phyloP scores from a whole-genome alignment of 2,329 filamentous ascomycete genomes.

The Calonectria fujianensis region DNA sequence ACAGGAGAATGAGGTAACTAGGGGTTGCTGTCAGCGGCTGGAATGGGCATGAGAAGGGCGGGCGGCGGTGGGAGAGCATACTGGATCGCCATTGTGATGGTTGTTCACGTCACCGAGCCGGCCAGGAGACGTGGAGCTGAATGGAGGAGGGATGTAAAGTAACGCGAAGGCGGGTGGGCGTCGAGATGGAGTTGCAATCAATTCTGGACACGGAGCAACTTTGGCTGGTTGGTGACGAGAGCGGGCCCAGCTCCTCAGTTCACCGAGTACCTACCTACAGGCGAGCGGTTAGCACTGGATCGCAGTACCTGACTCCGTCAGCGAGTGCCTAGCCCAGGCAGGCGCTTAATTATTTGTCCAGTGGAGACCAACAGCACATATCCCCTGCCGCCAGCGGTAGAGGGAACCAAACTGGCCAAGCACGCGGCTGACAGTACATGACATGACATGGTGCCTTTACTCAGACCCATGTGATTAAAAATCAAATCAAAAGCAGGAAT shows the following conservation, averaged over 20 bases:
- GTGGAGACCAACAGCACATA: constrained; percentile 24
- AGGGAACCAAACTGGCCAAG: background rate
- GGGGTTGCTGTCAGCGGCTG: constrained; percentile 49
- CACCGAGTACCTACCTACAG: background rate
- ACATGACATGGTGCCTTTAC: background rate
- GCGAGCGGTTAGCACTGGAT: constrained; percentile 19
- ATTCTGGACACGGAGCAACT: constrained; percentile 56
- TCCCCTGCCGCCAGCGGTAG: constrained; percentile 6
- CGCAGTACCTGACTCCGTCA: background rate
- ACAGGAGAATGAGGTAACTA: constrained; percentile 98
- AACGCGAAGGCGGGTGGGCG: constrained; percentile 44
- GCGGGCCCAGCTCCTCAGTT: constrained; percentile 39
- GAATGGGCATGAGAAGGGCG: constrained; percentile 20
- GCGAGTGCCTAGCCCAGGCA: constrained; percentile 38
- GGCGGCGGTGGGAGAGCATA: constrained; percentile 55
- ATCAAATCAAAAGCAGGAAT: background rate
- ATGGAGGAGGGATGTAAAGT: constrained; percentile 35
- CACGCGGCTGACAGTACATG: constrained; percentile 1
- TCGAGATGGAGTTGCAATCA: constrained; percentile 46
- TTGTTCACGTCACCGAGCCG: constrained; percentile 49
- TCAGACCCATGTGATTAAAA: background rate
- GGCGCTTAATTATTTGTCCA: constrained; percentile 25
- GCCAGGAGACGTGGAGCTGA: constrained; percentile 49
- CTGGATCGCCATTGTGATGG: constrained; percentile 66
- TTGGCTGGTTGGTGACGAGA: constrained; percentile 57